phyloP scores from a whole-genome alignment of 192 early-diverging fungal species.

The Backusella sp. region DNA sequence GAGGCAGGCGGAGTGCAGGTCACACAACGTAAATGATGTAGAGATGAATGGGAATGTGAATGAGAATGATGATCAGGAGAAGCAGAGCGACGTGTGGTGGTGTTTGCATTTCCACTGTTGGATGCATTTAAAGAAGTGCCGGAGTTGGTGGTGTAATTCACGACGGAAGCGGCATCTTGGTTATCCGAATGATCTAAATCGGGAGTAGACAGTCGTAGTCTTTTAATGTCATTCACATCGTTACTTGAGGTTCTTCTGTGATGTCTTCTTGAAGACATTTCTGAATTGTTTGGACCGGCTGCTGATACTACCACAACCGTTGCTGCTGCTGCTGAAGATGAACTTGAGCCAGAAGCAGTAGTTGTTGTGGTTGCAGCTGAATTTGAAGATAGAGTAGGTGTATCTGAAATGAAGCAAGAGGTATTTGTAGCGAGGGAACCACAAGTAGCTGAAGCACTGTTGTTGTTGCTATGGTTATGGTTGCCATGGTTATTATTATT shows the following conservation, averaged over 20 bases:
- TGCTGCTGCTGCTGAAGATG: background rate
- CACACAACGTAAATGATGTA: conserved; percentile 12
- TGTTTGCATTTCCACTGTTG: background rate
- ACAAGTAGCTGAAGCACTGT: background rate
- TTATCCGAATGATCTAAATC: conserved; percentile 19
- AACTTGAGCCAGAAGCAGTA: background rate
- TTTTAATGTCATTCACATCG: conserved; percentile 34
- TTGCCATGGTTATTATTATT: background rate
- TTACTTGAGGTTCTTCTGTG: conserved; percentile 42
- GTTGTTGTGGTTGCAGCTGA: background rate
- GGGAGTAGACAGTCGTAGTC: conserved; percentile 20
- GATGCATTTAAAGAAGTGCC: background rate
- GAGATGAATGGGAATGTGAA: background rate
- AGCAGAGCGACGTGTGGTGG: background rate
- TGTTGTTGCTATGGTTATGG: background rate
- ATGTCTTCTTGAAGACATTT: conserved; percentile 22
- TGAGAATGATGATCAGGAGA: conserved; percentile 16
- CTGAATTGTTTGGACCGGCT: background rate
- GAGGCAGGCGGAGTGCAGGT: conserved; percentile 3
- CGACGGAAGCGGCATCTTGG: background rate
- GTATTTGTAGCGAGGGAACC: background rate
- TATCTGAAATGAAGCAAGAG: background rate
- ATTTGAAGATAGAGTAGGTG: background rate
- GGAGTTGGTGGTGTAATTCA: background rate
- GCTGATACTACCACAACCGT: background rate